Conservation (phyloP, 108 stramenopile species). For the Cylindrotheca fusiformis region DNA sequence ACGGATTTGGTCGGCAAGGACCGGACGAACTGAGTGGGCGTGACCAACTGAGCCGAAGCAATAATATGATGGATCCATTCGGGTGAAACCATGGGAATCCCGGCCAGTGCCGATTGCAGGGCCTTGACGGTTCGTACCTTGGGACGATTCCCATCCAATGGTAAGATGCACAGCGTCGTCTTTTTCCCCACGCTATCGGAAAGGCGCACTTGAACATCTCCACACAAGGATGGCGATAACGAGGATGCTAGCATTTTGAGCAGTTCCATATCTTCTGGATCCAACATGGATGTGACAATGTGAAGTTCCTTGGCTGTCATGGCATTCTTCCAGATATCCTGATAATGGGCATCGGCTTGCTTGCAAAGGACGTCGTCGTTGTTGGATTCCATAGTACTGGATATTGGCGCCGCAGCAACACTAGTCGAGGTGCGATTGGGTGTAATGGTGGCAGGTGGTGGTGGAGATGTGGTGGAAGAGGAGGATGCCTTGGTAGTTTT, state of each 20-base stretch:
- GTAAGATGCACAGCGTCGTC: constrained; percentile 62
- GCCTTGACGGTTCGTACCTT: constrained; percentile 66
- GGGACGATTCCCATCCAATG: constrained; percentile 40
- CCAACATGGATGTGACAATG: constrained; percentile 52
- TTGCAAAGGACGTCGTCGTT: neutral
- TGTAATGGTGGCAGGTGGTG: neutral
- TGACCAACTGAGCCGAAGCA: neutral
- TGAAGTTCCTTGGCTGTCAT: constrained; percentile 15
- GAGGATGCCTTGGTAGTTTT: neutral
- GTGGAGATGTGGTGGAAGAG: neutral
- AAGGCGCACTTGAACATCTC: constrained; percentile 44
- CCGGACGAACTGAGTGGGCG: constrained; percentile 24
- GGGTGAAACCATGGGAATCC: constrained; percentile 73
- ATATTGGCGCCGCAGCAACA: neutral
- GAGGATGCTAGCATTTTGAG: constrained; percentile 40
- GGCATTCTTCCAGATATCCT: constrained; percentile 9
- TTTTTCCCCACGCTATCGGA: constrained; percentile 53
- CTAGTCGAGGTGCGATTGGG: neutral
- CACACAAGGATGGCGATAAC: too few species aligned
- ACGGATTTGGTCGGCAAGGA: constrained; percentile 41
- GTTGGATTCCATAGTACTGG: neutral
- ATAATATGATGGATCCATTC: constrained; percentile 46
- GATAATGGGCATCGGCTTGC: constrained; percentile 31
- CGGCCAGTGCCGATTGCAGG: constrained; percentile 70
- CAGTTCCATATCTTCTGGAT: constrained; percentile 43